These are phyloP conservation scores for Ilyonectria mors-panacis DNA, from an alignment of 2,329 filamentous ascomycete species.

Conservation along the genomic window DNA sequence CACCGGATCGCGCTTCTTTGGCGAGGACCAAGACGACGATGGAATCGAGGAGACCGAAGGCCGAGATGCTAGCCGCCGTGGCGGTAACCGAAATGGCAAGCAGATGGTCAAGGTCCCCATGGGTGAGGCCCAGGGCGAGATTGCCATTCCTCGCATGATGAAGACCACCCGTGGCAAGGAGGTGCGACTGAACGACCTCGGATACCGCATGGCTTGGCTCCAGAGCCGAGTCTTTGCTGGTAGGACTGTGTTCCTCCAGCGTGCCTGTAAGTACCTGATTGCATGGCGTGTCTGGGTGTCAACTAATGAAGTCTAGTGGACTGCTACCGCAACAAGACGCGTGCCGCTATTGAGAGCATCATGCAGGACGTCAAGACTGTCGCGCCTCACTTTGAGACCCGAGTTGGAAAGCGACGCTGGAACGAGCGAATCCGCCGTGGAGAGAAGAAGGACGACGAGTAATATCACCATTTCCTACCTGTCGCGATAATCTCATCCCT, in stretches of 20 bases:
- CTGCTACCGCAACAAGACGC: slow-evolving; percentile 93
- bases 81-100: slow-evolving; percentile 50
- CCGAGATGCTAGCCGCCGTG: slow-evolving; percentile 56
- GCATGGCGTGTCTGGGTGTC: neutral
- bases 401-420: slow-evolving; percentile 86
- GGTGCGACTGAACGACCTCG: slow-evolving; percentile 91
- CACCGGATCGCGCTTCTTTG: slow-evolving; percentile 81
- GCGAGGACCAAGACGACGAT: slow-evolving; percentile 73
- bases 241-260: slow-evolving; percentile 88
- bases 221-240: slow-evolving; percentile 93
- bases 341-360: slow-evolving; percentile 82
- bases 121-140: slow-evolving; percentile 78
- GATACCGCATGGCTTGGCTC: slow-evolving; percentile 96
- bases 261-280: slow-evolving; percentile 79
- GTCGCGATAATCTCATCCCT: slow-evolving; percentile 11
- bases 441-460: slow-evolving; percentile 51
- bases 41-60: slow-evolving; percentile 67
- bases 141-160: slow-evolving; percentile 82
- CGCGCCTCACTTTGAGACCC: slow-evolving; percentile 90
- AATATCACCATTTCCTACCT: slow-evolving; percentile 12
- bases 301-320: slow-evolving; percentile 74
- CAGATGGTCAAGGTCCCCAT: slow-evolving; percentile 74
- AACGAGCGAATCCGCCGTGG: slow-evolving; percentile 67
- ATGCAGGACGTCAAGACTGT: slow-evolving; percentile 82
- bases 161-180: slow-evolving; percentile 82